Base-by-base conservation (phyloP, 2,329 filamentous ascomycete genomes). In the Fusarium burgessii region DNA sequence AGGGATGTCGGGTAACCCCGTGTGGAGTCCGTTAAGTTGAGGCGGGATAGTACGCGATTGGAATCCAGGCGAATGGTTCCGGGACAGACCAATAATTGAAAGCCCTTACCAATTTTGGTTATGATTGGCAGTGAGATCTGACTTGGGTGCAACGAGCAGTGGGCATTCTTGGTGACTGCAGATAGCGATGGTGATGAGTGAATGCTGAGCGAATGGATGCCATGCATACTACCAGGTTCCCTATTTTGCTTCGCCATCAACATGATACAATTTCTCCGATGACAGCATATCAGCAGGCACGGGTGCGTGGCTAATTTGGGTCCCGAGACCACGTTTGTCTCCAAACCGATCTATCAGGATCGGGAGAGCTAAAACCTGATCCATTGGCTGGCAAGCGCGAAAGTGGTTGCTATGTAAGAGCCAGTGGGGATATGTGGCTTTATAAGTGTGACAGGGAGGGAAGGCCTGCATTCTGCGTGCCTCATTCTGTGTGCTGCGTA, bases 21-120 rank as follows among this genome's bases (percentile, higher is more conserved):
- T 71, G 74, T 74, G 74, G 74, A 75, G 70, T 65, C 52, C 23
- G 50, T 52, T 47, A 63, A 71, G 70, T 72, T 66, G 62, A 73
- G 71, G 70, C 74, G 74, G 74, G 72, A 77, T 66, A 54, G 70
- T 66, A 74, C 73, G 74, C 72, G 74, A 77, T 77, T 77, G 74
- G 74, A 29, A 8, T 77, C 73, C 74, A 74, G 58, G 52, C 67
- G 70, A 72, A 74, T 75, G 74, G 74, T 76, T 77, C 74, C 55
- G 71, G 72, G 61, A 68, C 64, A 45, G 51, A 47, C 47, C 64
- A 72, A 60, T 54, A 61, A 62, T 74, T 74, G 73, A 74, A 74
- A 61, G 41, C 63, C 66, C 62, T 62, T 59, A 49, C 54, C 56
- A 43, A 49, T 45, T 62, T 36, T 61, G 32, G 56, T 33, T 41